Evolutionary conservation across 805 yeast genomes (phyloP).

Genomic region (Teunomyces gatunensis): DNA sequence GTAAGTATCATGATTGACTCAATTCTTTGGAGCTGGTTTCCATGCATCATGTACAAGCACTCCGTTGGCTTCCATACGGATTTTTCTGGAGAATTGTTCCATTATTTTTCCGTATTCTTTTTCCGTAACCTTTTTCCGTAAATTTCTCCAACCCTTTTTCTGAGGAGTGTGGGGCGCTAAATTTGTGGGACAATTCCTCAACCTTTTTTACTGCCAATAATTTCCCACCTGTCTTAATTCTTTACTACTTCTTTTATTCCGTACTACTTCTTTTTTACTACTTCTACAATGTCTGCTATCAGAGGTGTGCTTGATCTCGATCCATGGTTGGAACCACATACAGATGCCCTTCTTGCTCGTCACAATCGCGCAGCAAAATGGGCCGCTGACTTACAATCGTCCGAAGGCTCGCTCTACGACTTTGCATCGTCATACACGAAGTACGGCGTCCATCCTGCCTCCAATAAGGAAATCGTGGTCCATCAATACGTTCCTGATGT

Average conservation of each 20-base stretch:
- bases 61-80: too few species aligned
- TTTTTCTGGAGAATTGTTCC: too few species aligned
- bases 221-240: too few species aligned
- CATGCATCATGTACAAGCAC: too few species aligned
- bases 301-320: slow-evolving; percentile 70
- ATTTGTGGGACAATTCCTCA: slow-evolving; percentile 3
- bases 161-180: slow-evolving; percentile 4
- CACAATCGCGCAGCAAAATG: slow-evolving; percentile 64
- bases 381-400: slow-evolving; percentile 50
- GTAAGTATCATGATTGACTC: too few species aligned
- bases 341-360: slow-evolving; percentile 65
- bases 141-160: not conserved
- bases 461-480: slow-evolving; percentile 47
- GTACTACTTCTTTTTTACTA: not conserved
- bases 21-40: too few species aligned
- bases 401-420: slow-evolving; percentile 56
- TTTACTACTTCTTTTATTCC: not conserved
- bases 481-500: slow-evolving; percentile 92
- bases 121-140: too few species aligned
- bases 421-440: slow-evolving; percentile 75
- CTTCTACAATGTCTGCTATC: slow-evolving; percentile 16
- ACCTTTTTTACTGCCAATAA: too few species aligned
- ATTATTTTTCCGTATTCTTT: too few species aligned
- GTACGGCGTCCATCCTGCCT: slow-evolving; percentile 73
- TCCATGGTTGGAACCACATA: slow-evolving; percentile 83